phyloP scores from a whole-genome alignment of 1,284 basidiomycete species.

The Heterobasidion occidentale region DNA sequence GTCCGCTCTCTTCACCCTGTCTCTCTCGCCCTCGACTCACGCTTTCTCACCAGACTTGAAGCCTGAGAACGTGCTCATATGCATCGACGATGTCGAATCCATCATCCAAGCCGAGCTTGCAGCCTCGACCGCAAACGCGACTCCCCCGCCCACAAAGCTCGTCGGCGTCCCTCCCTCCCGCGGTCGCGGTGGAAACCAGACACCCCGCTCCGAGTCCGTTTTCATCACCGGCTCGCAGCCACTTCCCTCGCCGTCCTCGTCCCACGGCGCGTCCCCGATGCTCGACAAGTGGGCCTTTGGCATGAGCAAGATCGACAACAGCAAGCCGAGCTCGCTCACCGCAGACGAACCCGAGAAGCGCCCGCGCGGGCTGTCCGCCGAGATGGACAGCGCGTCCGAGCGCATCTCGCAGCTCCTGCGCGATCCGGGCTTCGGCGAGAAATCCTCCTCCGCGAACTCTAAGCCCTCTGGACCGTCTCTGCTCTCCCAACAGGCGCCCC shows the following conservation, averaged over 20 bases:
- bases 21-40: conserved; percentile 5
- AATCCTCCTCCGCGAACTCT: conserved; percentile 29
- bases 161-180: conserved; percentile 95
- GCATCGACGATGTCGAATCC: conserved; percentile 94
- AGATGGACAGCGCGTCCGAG: conserved; percentile 43
- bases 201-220: conserved; percentile 81
- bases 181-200: conserved; percentile 95
- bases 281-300: conserved; percentile 90
- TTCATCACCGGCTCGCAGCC: conserved; percentile 96
- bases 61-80: conserved; percentile 96
- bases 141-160: conserved; percentile 63
- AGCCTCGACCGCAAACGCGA: conserved; percentile 35
- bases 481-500: conserved; percentile 70
- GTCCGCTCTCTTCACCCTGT: conserved; percentile 27
- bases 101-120: conserved; percentile 87
- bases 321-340: conserved; percentile 10
- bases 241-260: conserved; percentile 72
- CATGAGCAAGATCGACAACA: conserved; percentile 74
- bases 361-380: conserved; percentile 10
- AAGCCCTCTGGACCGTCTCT: conserved; percentile 64
- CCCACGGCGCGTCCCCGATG: conserved; percentile 63
- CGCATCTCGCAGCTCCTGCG: conserved; percentile 64
- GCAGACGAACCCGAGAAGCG: conserved; percentile 11
- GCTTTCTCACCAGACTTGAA: conserved; percentile 65
- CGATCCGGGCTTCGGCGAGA: conserved; percentile 45